A percentile compares a stretch with the other conserved stretches of the same genome.
Evolutionary conservation across 768 basidiomycete genomes (phyloP).

Genomic region (Clathrus columnatus): DNA sequence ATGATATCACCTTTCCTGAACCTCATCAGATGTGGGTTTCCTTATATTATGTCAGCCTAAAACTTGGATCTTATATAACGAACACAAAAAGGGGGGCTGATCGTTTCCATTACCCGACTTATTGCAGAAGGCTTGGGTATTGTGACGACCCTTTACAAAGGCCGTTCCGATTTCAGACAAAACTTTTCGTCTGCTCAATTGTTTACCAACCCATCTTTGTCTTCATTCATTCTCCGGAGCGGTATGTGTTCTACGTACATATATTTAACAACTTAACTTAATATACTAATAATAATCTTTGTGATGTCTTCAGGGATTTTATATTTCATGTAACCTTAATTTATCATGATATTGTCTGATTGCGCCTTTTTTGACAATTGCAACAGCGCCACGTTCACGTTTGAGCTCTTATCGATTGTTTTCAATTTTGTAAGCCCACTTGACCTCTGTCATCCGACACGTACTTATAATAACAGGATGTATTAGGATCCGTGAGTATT

Average conservation of each 20-base stretch:
- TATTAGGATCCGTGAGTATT: not conserved
- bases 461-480: not conserved
- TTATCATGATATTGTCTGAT: not conserved
- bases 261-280: too few species aligned
- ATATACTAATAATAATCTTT: too few species aligned
- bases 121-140: not conserved
- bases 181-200: not conserved
- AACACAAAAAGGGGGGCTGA: not conserved
- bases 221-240: not conserved
- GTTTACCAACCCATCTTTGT: not conserved
- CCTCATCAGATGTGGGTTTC: not conserved
- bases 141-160: not conserved
- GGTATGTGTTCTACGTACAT: not conserved
- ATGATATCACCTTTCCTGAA: not conserved
- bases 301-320: not conserved
- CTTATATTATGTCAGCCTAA: not conserved
- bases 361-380: not conserved
- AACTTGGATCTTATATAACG: not conserved
- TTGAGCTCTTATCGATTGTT: not conserved
- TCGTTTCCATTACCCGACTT: not conserved
- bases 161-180: not conserved
- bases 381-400: not conserved
- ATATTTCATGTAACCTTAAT: not conserved
- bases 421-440: not conserved
- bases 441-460: not conserved